Evolutionary conservation across 2,329 filamentous ascomycete species (phyloP), one percentile per base, ranked within the genome.

Genomic region (Paracorniculantispora psalliotae): DNA sequence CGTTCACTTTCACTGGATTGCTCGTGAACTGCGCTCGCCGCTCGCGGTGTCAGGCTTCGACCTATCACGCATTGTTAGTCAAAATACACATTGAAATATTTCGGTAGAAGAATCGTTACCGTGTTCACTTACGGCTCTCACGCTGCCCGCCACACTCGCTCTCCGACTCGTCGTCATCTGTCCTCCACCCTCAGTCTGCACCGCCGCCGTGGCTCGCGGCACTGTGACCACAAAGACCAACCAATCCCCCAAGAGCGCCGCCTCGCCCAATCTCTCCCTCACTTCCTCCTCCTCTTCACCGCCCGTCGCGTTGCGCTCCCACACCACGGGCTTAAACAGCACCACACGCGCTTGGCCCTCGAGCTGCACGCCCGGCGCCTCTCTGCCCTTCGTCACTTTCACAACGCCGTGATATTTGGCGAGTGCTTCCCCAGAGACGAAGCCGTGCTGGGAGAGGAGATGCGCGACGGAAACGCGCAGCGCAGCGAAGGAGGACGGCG

Each of bases 241-340:
- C 57, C 57, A 59, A 30, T 59, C 50, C n/a, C 50, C 57, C 57
- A 25, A 43, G 15, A 43, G 33, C 25, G 49, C 57, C 25, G 51
- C 57, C 7, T 60, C 54, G 2, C 13, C 53, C 13, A 56, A 10
- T 33, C 25, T 51, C 7, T 58, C 49, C 3, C 9, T 43, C 13
- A 56, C 55, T 9, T 63, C 61, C 4, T 57, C 64, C 47, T 68
- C 64, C 50, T 69, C 65, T 33, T 69, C 66, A 12, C 64, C 64
- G 39, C 63, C 63, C 61, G 5, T 61, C 53, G 64, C 67, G 41
- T 70, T 65, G n/a, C 68, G 35, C 21, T 66, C 67, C 61, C 68
- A 67, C 62, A 72, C 68, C 56, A 68, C 60, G 60, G 72, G 58
- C 3, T 35, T 49, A 9, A 48, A 49, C 15, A 65, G 59, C 7